Percentiles rank a stretch among this genome's conserved stretches.
Conservation (phyloP, 2,329 filamentous ascomycete genomes). For the Epichloe sylvatica region DNA sequence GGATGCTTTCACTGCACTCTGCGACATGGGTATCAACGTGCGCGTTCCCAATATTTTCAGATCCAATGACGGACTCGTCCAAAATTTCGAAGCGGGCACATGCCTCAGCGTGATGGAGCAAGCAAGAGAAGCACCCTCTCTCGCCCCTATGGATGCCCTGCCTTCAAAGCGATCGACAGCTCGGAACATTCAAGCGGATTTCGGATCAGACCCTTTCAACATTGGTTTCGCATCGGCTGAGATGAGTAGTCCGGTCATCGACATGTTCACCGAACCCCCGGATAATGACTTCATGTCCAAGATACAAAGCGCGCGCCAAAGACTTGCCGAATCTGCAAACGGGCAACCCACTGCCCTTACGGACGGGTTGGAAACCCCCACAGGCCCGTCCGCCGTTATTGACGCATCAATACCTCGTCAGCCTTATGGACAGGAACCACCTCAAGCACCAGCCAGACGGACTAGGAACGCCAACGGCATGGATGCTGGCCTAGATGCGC, state of each 20-base stretch:
- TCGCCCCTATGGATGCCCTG: conserved; percentile 24
- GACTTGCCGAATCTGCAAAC: conserved; percentile 26
- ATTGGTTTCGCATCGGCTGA: conserved; percentile 26
- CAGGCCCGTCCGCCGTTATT: conserved; percentile 12
- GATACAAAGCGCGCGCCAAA: conserved; percentile 37
- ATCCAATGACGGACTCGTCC: conserved; percentile 41
- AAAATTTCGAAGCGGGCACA: conserved; percentile 29
- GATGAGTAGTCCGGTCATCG: conserved; percentile 28
- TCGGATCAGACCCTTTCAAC: conserved; percentile 38
- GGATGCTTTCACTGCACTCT: conserved; percentile 85
- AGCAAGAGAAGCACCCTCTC: conserved; percentile 20
- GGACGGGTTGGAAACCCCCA: conserved; percentile 51
- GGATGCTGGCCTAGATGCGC: conserved; percentile 41
- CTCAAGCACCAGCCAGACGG: conserved; percentile 38
- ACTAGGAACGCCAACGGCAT: conserved; percentile 38
- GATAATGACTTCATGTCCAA: conserved; percentile 44
- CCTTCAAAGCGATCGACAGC: conserved; percentile 26
- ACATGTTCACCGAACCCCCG: conserved; percentile 28
- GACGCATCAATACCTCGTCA: conserved; percentile 13
- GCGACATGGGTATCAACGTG: conserved; percentile 72
- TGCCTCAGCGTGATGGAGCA: conserved; percentile 14
- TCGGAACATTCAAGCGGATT: conserved; percentile 24
- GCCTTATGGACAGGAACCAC: conserved; percentile 26
- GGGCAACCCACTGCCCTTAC: conserved; percentile 21
- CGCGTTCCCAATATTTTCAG: conserved; percentile 80